A percentile compares a stretch with the other conserved stretches of the same genome.
Evolutionary conservation across 106 monocot genomes (phyloP).

Genomic region (Posidonia australis): DNA sequence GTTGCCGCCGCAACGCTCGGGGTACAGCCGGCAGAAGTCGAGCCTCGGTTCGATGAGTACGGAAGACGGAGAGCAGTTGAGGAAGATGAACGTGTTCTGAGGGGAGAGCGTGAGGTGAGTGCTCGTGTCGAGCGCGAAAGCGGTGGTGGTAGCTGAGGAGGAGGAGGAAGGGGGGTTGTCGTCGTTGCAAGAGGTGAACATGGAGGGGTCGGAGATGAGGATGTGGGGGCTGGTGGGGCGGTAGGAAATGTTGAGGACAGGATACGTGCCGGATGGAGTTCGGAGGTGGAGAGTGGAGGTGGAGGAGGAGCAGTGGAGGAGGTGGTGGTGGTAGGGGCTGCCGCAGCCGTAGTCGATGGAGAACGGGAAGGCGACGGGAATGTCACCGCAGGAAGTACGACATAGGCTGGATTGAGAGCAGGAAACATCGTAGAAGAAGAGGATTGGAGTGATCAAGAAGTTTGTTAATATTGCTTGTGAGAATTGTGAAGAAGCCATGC

Average conservation of each 20-base stretch:
- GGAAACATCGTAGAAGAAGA: too few relatives aligned
- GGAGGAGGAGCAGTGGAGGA: conserved; percentile 34
- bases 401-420: too few relatives aligned
- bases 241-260: conserved; percentile 41
- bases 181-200: conserved; percentile 42
- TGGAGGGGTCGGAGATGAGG: conserved; percentile 68
- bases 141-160: conserved; percentile 5
- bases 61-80: conserved; percentile 54
- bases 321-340: conserved; percentile 50
- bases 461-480: too few relatives aligned
- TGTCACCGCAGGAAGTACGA: conserved; percentile 37
- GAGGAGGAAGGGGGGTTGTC: neutral
- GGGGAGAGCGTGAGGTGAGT: conserved; percentile 64
- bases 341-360: conserved; percentile 67
- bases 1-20: conserved; percentile 46
- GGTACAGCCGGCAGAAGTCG: conserved; percentile 51
- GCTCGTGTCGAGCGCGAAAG: conserved; percentile 77
- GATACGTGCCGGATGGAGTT: conserved; percentile 79
- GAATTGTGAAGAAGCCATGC: too few relatives aligned
- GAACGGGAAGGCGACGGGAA: conserved; percentile 48
- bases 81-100: conserved; percentile 66
- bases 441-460: too few relatives aligned
- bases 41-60: conserved; percentile 49
- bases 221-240: conserved; percentile 38
- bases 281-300: conserved; percentile 39